These are phyloP conservation scores for Linnemannia hyalina DNA, from an alignment of 192 early-diverging fungal genomes.

Conservation along the genomic window DNA sequence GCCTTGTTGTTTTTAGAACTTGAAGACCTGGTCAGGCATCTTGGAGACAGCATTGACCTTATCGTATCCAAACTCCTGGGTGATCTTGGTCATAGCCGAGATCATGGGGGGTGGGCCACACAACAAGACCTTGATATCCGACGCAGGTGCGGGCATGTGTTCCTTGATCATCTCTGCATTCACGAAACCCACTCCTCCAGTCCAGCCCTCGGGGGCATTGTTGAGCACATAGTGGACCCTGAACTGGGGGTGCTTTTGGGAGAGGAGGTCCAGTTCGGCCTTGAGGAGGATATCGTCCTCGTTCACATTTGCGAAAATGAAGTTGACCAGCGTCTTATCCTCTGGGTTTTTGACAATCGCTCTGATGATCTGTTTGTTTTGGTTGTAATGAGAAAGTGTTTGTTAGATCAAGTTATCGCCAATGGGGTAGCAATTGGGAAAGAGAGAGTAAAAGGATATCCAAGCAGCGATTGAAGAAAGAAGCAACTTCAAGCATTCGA, in stretches of 20 bases:
- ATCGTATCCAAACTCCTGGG: slow-evolving; percentile 83
- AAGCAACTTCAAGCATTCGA: too few relatives aligned
- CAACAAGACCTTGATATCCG: slow-evolving; percentile 88
- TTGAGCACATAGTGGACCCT: slow-evolving; percentile 88
- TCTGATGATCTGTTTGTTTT: slow-evolving; percentile 76
- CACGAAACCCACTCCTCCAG: slow-evolving; percentile 88
- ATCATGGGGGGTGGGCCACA: slow-evolving; percentile 95
- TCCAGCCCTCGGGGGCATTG: slow-evolving; percentile 83
- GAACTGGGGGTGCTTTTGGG: slow-evolving; percentile 80
- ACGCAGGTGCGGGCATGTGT: slow-evolving; percentile 76
- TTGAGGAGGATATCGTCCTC: slow-evolving; percentile 90
- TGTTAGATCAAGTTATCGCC: not conserved
- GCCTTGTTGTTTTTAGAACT: slow-evolving; percentile 71
- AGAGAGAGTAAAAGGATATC: too few relatives aligned
- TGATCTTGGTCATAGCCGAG: slow-evolving; percentile 80
- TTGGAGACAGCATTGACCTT: slow-evolving; percentile 84
- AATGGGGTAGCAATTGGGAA: not conserved
- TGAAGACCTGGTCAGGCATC: slow-evolving; percentile 89
- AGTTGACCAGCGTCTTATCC: slow-evolving; percentile 87
- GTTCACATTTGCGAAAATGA: slow-evolving; percentile 93
- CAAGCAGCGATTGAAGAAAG: too few relatives aligned
- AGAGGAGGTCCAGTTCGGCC: slow-evolving; percentile 84
- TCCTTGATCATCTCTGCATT: slow-evolving; percentile 85
- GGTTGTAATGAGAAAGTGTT: not conserved
- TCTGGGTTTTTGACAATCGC: slow-evolving; percentile 86